Evolutionary conservation across 306 rosid genomes (phyloP).

Genomic region (Spatholobus suberectus): DNA sequence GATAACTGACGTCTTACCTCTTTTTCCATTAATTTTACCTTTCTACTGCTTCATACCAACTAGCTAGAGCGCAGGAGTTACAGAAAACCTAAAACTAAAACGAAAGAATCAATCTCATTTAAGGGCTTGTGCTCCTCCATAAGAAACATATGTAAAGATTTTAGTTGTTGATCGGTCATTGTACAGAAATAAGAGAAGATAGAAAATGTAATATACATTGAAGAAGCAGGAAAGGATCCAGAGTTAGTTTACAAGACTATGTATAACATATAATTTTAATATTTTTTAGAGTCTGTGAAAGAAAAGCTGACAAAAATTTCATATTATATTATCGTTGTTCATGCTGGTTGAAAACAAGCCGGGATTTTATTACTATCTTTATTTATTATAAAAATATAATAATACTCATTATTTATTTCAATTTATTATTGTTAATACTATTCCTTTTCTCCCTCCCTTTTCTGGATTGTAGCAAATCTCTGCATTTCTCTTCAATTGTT

Average conservation of each 20-base stretch:
- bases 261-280: not conserved
- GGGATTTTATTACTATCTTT: conserved; percentile 2
- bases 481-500: not conserved
- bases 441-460: not conserved
- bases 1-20: not conserved
- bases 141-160: no score
- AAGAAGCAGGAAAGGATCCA: no score
- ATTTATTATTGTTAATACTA: not conserved
- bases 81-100: not conserved
- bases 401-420: not conserved
- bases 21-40: not conserved
- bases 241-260: not conserved
- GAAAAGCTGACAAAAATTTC: not conserved
- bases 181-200: not conserved
- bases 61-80: not conserved
- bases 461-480: not conserved
- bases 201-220: not conserved
- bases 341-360: not conserved
- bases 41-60: not conserved
- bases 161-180: no score
- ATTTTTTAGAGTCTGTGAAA: not conserved
- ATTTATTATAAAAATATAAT: conserved; percentile 30
- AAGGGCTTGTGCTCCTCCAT: not conserved
- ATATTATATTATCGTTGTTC: not conserved
- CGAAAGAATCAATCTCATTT: not conserved